Conservation (phyloP, 2,329 filamentous ascomycete species). For the Trichocomaceae sp. region DNA sequence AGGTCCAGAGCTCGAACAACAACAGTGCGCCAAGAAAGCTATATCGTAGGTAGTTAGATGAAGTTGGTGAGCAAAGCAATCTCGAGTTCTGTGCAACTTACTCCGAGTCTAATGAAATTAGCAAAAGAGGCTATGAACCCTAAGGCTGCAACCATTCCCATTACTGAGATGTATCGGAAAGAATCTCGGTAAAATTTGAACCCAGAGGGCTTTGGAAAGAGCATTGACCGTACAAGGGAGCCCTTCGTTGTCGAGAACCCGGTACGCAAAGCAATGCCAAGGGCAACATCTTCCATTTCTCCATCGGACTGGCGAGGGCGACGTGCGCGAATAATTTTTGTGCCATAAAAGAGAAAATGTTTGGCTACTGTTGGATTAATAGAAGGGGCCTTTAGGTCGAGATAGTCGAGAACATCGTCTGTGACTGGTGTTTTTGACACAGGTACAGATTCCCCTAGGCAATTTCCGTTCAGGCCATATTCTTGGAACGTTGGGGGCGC, state of each 20-base stretch:
- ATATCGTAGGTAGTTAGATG: slow-evolving; percentile 18
- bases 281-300: slow-evolving; percentile 67
- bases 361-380: slow-evolving; percentile 76
- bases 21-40: slow-evolving; percentile 81
- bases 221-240: slow-evolving; percentile 90
- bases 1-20: slow-evolving; percentile 86
- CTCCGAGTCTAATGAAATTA: slow-evolving; percentile 79
- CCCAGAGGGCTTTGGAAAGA: slow-evolving; percentile 95
- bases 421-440: slow-evolving; percentile 85
- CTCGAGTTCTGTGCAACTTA: slow-evolving; percentile 24
- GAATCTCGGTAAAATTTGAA: slow-evolving; percentile 99
- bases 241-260: slow-evolving; percentile 98
- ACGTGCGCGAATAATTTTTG: slow-evolving; percentile 85
- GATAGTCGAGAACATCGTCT: slow-evolving; percentile 66
- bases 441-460: slow-evolving; percentile 79
- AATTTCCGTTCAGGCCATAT: slow-evolving; percentile 16
- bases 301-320: slow-evolving; percentile 78
- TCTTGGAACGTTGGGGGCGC: background rate
- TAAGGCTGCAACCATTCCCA: slow-evolving; percentile 76
- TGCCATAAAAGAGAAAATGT: slow-evolving; percentile 90
- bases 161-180: slow-evolving; percentile 95
- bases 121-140: slow-evolving; percentile 87
- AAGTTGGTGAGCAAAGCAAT: background rate
- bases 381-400: slow-evolving; percentile 74
- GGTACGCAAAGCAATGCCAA: slow-evolving; percentile 87